Conservation (phyloP, 2,329 filamentous ascomycete species). For the Verticillium tricorpus region DNA sequence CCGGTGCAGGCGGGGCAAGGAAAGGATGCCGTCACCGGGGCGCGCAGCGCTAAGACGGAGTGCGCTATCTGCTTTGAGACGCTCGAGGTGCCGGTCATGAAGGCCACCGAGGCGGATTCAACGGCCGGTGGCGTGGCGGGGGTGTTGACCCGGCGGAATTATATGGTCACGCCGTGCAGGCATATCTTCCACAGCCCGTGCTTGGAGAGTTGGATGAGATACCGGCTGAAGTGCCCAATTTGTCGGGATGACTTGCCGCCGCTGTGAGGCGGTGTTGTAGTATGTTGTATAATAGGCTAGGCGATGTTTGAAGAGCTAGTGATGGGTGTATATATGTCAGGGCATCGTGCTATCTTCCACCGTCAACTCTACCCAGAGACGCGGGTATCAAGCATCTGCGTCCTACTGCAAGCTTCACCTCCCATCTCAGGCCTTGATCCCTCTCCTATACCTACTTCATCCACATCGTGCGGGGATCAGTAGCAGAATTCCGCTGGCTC, state of each 20-base stretch:
- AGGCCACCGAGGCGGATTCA: conserved; percentile 48
- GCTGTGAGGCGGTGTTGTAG: conserved; percentile 40
- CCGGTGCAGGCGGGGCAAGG: conserved; percentile 27
- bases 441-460: no score
- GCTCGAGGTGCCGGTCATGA: conserved; percentile 81
- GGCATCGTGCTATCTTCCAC: no score
- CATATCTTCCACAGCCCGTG: conserved; percentile 94
- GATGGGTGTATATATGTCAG: no score
- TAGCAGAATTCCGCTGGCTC: no score
- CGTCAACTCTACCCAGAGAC: not conserved
- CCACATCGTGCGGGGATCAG: no score
- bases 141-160: conserved; percentile 73
- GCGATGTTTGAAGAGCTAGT: no score
- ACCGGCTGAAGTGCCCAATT: conserved; percentile 89
- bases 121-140: conserved; percentile 52
- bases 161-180: conserved; percentile 96
- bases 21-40: conserved; percentile 20
- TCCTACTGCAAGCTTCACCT: no score
- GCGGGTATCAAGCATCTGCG: not conserved
- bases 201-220: conserved; percentile 94
- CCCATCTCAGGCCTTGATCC: no score
- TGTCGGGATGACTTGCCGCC: conserved; percentile 87
- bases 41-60: conserved; percentile 53
- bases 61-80: conserved; percentile 94
- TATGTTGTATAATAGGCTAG: not conserved